A percentile compares a stretch with the other conserved stretches of the same genome.
phyloP scores from a whole-genome alignment of 208 protist species.

The Porcisia deanei region DNA sequence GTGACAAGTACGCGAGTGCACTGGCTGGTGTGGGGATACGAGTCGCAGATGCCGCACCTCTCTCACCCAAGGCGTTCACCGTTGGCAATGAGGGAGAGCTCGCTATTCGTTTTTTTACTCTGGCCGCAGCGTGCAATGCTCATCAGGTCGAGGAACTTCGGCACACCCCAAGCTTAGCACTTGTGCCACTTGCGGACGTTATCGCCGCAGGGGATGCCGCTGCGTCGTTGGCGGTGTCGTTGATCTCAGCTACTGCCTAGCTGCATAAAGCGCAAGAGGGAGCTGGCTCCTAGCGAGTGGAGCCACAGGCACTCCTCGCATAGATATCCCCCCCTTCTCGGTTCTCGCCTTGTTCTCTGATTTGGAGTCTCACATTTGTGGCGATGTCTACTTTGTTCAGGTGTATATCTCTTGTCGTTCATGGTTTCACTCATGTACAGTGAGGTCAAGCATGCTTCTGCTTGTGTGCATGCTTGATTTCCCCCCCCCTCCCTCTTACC shows the following conservation, averaged over 20 bases:
- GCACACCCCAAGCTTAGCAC: conserved; percentile 13
- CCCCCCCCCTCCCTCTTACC: neutral
- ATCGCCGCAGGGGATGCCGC: conserved; percentile 48
- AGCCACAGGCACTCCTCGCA: neutral
- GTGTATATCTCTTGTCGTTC: neutral
- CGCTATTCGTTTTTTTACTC: conserved; percentile 45
- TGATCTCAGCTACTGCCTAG: conserved; percentile 20
- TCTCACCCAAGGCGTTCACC: conserved; percentile 38
- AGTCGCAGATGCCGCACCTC: conserved; percentile 12
- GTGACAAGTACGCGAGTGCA: conserved; percentile 20
- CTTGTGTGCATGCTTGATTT: neutral
- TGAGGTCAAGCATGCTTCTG: neutral
- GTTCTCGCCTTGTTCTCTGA: neutral
- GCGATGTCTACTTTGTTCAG: neutral
- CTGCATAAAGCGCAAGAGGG: neutral
- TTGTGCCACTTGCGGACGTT: conserved; percentile 49
- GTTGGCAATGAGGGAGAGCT: conserved; percentile 64
- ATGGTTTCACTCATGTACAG: neutral
- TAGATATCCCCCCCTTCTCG: neutral
- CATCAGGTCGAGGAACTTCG: conserved; percentile 29
- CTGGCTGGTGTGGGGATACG: conserved; percentile 40
- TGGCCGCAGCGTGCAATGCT: conserved; percentile 23
- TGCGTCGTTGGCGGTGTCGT: conserved; percentile 47
- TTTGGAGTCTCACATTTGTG: neutral
- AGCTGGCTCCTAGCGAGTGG: neutral